Evolutionary conservation across 352 stramenopile species (phyloP).

Genomic region (Blastocystis sp.): DNA sequence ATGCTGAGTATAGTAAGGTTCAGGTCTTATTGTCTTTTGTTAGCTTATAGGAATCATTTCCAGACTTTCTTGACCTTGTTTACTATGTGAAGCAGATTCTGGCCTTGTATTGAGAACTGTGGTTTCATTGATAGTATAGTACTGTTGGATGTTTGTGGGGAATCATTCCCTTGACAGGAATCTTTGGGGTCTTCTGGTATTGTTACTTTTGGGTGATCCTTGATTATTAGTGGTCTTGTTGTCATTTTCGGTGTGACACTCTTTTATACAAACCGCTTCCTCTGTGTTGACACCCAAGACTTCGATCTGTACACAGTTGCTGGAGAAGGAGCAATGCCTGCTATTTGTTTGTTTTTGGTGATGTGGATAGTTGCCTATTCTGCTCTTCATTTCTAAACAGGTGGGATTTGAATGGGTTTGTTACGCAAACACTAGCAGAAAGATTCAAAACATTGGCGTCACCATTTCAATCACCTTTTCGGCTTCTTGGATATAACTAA

Average conservation of each 20-base stretch:
- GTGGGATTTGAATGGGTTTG: background rate
- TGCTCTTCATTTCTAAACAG: constrained; percentile 45
- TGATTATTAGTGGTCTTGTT: constrained; percentile 29
- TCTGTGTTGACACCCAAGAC: constrained; percentile 27
- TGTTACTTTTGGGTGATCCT: background rate
- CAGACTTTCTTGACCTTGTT: constrained; percentile 56
- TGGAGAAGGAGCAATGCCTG: constrained; percentile 32
- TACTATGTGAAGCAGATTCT: constrained; percentile 65
- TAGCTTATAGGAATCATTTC: constrained; percentile 3
- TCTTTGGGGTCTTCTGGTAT: constrained; percentile 33
- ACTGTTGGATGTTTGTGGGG: constrained; percentile 44
- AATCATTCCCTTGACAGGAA: constrained; percentile 42
- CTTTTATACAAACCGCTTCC: constrained; percentile 38
- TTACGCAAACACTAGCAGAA: background rate
- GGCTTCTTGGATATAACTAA: background rate
- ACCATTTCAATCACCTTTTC: background rate
- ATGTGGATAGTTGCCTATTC: constrained; percentile 49
- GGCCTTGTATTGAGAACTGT: background rate
- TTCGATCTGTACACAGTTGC: constrained; percentile 53
- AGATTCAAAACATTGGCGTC: background rate
- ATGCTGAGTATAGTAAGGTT: constrained; percentile 49
- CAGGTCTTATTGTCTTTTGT: background rate
- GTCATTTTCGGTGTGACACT: constrained; percentile 12
- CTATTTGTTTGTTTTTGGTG: constrained; percentile 13
- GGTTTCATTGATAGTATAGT: background rate